Percentiles rank a stretch among this genome's conserved stretches.
Evolutionary conservation across 2,329 filamentous ascomycete genomes (phyloP).

Genomic region (Elsinoe ampelina): DNA sequence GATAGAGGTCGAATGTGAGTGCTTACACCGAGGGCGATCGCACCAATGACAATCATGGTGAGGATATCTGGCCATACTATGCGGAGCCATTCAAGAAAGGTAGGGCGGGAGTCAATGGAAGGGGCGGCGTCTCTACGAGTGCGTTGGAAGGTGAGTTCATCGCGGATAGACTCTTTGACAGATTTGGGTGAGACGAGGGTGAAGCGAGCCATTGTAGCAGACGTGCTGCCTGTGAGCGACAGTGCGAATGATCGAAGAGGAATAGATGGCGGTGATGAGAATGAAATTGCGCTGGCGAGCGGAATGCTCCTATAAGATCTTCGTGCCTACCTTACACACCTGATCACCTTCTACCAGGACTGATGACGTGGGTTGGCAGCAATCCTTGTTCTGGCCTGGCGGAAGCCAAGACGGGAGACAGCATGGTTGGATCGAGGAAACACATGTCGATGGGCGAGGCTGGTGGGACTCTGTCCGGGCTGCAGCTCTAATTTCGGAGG

Average conservation of each 20-base stretch:
- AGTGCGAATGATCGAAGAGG: not conserved
- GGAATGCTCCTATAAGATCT: not conserved
- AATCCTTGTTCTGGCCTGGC: not conserved
- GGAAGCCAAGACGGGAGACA: not conserved
- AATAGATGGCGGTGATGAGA: too few relatives aligned
- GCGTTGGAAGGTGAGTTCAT: slow-evolving; percentile 1
- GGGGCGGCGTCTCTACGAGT: not conserved
- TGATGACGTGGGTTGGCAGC: not conserved
- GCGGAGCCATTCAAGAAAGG: not conserved
- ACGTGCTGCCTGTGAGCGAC: not conserved
- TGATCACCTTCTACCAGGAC: not conserved
- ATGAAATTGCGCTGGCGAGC: not conserved
- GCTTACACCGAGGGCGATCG: slow-evolving; percentile 56
- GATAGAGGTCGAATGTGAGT: slow-evolving; percentile 6
- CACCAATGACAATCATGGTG: slow-evolving; percentile 58
- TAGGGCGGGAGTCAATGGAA: not conserved
- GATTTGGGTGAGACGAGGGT: not conserved
- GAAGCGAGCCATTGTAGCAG: not conserved
- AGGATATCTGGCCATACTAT: slow-evolving; percentile 56
- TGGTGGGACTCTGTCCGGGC: too few relatives aligned
- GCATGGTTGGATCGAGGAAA: not conserved
- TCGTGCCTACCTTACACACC: not conserved
- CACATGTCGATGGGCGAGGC: too few relatives aligned
- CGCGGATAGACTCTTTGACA: not conserved
- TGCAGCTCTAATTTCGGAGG: too few relatives aligned